These are phyloP conservation scores for Rosa lucieae DNA, from an alignment of 306 rosid species.

Conservation along the genomic window DNA sequence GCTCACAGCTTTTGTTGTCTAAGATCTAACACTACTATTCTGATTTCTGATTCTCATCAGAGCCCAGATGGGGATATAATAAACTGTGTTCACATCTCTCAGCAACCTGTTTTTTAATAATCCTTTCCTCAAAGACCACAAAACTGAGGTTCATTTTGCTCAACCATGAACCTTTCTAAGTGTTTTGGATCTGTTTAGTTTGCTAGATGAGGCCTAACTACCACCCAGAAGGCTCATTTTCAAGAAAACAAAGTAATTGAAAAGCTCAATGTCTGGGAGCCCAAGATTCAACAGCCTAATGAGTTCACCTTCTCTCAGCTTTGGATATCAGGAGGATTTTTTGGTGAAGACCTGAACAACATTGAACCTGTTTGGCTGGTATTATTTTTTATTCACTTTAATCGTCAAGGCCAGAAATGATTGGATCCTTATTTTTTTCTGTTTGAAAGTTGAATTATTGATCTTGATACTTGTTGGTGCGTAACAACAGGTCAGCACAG, in stretches of 20 bases:
- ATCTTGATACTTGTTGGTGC: constrained; percentile 6
- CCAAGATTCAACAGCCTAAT: constrained; percentile 86
- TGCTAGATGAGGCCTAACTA: constrained; percentile 71
- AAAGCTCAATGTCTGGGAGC: constrained; percentile 99
- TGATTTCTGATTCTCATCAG: constrained; percentile 49
- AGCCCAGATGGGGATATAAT: constrained; percentile 95
- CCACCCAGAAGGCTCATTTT: constrained; percentile 81
- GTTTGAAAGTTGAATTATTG: constrained; percentile 3
- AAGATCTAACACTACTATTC: constrained; percentile 21
- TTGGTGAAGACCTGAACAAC: constrained; percentile 98
- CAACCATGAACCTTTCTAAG: neutral
- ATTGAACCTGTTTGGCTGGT: constrained; percentile 99
- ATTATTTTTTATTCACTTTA: neutral
- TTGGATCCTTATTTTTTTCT: neutral
- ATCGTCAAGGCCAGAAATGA: constrained; percentile 10
- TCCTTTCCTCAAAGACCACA: constrained; percentile 92
- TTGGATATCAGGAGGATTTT: constrained; percentile 93
- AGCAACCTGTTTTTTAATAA: constrained; percentile 96
- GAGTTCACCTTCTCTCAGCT: constrained; percentile 98
- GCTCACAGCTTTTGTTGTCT: no score
- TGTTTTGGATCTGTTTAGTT: constrained; percentile 16
- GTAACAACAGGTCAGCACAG: constrained; percentile 82
- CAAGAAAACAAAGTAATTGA: constrained; percentile 74
- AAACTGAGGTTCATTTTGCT: constrained; percentile 63
- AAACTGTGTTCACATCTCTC: constrained; percentile 78